Conservation (phyloP, 1,139 yeast genomes). For the Yamadazyma dushanensis region DNA sequence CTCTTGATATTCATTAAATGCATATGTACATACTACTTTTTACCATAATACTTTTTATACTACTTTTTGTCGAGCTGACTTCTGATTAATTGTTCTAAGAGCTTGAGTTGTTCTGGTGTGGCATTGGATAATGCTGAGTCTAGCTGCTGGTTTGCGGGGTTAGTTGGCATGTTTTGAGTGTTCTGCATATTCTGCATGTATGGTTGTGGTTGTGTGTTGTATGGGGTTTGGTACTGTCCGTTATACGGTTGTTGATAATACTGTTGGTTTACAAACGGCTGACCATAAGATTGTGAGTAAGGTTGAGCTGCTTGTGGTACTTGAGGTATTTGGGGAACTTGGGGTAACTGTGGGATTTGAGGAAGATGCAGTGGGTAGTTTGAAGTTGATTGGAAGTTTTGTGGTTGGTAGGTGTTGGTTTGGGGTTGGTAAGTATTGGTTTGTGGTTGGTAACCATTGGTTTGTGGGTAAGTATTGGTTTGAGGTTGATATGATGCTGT, state of each 20-base stretch:
- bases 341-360: conserved; percentile 10
- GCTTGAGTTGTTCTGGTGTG: conserved; percentile 25
- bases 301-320: background rate
- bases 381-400: no score
- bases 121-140: conserved; percentile 16
- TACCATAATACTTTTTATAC: no score
- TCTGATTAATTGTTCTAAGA: conserved; percentile 30
- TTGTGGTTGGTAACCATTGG: conserved; percentile 9
- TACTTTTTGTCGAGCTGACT: conserved; percentile 20
- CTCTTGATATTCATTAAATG: background rate
- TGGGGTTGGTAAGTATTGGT: no score
- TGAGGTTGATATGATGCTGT: conserved; percentile 9
- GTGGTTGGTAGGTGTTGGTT: no score
- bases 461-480: no score
- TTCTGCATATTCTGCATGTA: no score
- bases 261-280: conserved; percentile 8
- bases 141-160: conserved; percentile 7
- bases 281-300: conserved; percentile 8
- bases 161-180: background rate
- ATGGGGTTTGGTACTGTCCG: background rate
- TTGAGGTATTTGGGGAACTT: conserved; percentile 2
- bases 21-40: background rate
- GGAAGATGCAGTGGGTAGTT: conserved; percentile 6
- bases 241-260: conserved; percentile 1
- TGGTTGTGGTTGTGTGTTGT: background rate